Evolutionary conservation across 225 moss, liverwort and hornwort genomes (phyloP), one percentile per base, ranked within the genome.

Genomic region (Physcomitrellopsis africana): DNA sequence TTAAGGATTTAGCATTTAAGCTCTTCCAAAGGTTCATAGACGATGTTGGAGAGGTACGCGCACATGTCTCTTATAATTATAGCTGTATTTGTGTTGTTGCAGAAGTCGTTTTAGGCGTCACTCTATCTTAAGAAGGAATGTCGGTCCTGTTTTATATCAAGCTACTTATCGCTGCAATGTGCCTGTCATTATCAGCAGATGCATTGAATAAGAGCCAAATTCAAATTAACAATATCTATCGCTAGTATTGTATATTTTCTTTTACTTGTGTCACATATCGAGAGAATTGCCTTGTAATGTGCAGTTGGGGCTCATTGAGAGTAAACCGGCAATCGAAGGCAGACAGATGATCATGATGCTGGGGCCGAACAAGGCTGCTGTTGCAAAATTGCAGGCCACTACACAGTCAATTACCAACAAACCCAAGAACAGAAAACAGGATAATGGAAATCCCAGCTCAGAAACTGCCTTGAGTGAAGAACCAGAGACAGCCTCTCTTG

Each of bases 1-100:
- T 99, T 74, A 99, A 94, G 70, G 99, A 95, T 66, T 85, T 95
- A 71, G 99, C 93, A 23, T 87, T 92, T 51, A 95, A 95, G 77
- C 81, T 99, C 68, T 99, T 99, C 68, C 87, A 92, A 63, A 83
- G 29, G 60, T 99, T 93, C 73, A 81, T 87, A 72, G 93, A 95
- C 51, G 95, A 95, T 69, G 77, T 95, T 76, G 94, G 91, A 60
- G 83, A 89, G 90, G 96, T 96, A 79, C 51, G 9, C 29, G 4
- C 43, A 5, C 62, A 6, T 24, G 7, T 20, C 60, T 44, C 62
- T 52, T 75, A 24, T 66, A n/a, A 74, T 70, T 80, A 65, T 26
- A 11, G 42, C 52, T 56, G 8, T 58, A 20, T 67, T 60, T 26
- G 8, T 55, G 23, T 53, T 70, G 17, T 53, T 65, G 20, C 56